Conservation (phyloP, 345 rosid species). For the Geranium brycei region DNA sequence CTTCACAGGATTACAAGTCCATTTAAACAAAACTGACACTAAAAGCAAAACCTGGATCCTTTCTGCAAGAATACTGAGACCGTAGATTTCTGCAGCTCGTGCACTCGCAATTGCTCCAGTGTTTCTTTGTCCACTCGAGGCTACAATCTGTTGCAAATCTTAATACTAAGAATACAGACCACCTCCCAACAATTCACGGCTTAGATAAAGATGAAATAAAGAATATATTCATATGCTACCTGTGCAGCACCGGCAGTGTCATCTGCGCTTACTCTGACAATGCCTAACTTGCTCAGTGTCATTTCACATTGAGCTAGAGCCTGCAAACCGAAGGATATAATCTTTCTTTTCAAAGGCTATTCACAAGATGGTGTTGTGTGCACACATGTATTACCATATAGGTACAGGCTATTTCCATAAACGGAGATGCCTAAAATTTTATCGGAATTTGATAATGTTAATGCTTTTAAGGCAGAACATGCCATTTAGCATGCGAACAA, state of each 20-base stretch:
- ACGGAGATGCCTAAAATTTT: background rate
- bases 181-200: too few relatives aligned
- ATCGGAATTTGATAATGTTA: background rate
- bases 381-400: background rate
- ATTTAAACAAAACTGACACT: background rate
- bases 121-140: conserved; percentile 40
- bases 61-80: conserved; percentile 59
- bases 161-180: background rate
- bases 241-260: conserved; percentile 88
- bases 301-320: conserved; percentile 73
- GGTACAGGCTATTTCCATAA: background rate
- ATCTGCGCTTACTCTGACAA: conserved; percentile 41
- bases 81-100: conserved; percentile 79
- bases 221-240: conserved; percentile 26
- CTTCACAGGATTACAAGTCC: too few relatives aligned
- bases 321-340: conserved; percentile 19
- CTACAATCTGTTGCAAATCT: conserved; percentile 34
- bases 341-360: too few relatives aligned
- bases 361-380: too few relatives aligned
- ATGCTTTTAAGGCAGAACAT: background rate
- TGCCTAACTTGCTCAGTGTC: conserved; percentile 44
- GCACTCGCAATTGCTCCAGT: conserved; percentile 83
- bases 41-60: conserved; percentile 52
- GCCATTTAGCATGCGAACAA: background rate
- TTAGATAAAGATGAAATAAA: conserved; percentile 1